Evolutionary conservation across 805 yeast genomes (phyloP), one percentile per base, ranked within the genome.

Genomic region (Yarrowia bubula): DNA sequence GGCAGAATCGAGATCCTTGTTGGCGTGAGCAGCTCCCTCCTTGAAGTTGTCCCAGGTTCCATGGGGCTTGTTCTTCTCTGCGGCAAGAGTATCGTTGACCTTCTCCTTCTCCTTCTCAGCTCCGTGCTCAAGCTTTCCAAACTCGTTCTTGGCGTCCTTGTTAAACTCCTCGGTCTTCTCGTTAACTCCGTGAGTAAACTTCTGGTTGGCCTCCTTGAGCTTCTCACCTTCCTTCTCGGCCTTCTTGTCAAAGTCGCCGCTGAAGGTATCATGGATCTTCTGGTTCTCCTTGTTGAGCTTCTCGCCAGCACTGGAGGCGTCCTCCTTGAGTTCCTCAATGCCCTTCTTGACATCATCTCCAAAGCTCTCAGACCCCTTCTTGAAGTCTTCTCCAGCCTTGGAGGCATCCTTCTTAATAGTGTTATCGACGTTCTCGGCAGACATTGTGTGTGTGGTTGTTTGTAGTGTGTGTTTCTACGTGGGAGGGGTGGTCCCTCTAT

Each of bases 41-140:
- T 55, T 55, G 61, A 55, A 39, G 17, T 55, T 55, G 42, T 41
- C 61, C 47, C 46, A 55, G 13, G 46, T 41, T 4, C 47, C 61
- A 4, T 55, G 47, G 17, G 28, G 11, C 35, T 51, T 43, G 44
- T 22, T 37, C 47, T 55, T 55, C 31, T 31, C 28, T 3, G 28
- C 37, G 11, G 32, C 31, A 4, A 39, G 28, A 11, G 37, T 39
- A 22, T 28, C 14, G 5, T 13, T 28, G 33, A 55, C 11, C 47
- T 55, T 55, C 38, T 55, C 47, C 13, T 55, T 55, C 33, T 44
- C 55, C 15, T 41, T 10, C 14, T 39, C 28, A 4, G 38, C 28
- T 8, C 10, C 14, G 28, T 55, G 31, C 31, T 41, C 33, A 13
- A 31, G 15, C 47, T 55, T 41, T 15, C 22, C 14, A 11, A 39